Conservation (phyloP, 768 basidiomycete genomes). For the Boletellus emodensis region DNA sequence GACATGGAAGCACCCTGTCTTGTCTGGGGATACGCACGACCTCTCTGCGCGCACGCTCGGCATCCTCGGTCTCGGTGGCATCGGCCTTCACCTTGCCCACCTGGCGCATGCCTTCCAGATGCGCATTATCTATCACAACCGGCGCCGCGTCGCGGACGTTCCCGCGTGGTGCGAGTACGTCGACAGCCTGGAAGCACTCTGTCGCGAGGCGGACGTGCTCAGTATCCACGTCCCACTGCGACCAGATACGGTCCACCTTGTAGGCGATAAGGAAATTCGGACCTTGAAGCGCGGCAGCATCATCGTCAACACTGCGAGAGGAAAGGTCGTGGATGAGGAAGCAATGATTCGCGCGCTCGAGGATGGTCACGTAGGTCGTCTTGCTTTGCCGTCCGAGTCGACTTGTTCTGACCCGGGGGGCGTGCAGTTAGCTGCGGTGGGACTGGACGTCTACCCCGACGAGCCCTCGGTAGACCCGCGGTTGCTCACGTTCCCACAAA, state of each 20-base stretch:
- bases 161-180: conserved; percentile 79
- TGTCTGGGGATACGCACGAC: conserved; percentile 53
- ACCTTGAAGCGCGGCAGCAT: conserved; percentile 73
- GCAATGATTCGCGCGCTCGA: conserved; percentile 83
- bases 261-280: conserved; percentile 73
- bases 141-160: conserved; percentile 51
- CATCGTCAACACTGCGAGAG: conserved; percentile 87
- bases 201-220: conserved; percentile 73
- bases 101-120: conserved; percentile 81
- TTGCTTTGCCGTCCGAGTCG: conserved; percentile 1
- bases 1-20: conserved; percentile 57
- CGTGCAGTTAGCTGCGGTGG: conserved; percentile 66
- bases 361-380: conserved; percentile 72
- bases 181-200: conserved; percentile 57
- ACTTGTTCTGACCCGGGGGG: not conserved
- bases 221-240: conserved; percentile 83
- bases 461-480: conserved; percentile 79
- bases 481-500: conserved; percentile 75
- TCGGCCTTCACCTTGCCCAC: conserved; percentile 66
- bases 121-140: conserved; percentile 80
- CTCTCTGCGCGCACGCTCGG: conserved; percentile 65
- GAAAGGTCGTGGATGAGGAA: conserved; percentile 84
- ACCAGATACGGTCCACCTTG: conserved; percentile 65
- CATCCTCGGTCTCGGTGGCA: conserved; percentile 75
- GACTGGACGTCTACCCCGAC: conserved; percentile 83